Conservation (phyloP, 1,139 yeast genomes). For the Geotrichum bryndzae region DNA sequence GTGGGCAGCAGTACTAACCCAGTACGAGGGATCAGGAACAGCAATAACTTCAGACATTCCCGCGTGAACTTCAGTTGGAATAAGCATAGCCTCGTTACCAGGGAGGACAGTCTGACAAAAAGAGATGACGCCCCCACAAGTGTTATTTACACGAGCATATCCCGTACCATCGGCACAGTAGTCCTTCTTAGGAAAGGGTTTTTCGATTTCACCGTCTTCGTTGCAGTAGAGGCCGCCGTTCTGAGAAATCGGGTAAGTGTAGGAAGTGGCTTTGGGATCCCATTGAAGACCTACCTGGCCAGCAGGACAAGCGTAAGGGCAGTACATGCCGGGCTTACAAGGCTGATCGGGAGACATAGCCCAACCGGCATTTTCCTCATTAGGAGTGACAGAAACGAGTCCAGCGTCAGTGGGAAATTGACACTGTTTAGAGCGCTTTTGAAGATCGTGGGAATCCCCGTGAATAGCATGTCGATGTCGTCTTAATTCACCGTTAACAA, state of each 20-base stretch:
- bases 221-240: constrained; percentile 80
- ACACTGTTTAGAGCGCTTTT: constrained; percentile 42
- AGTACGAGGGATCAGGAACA: constrained; percentile 69
- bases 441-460: background rate
- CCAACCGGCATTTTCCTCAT: constrained; percentile 70
- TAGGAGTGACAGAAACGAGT: constrained; percentile 59
- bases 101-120: constrained; percentile 91
- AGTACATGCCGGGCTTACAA: constrained; percentile 68
- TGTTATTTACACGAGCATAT: constrained; percentile 56
- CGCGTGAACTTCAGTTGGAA: constrained; percentile 62
- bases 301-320: constrained; percentile 86
- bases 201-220: constrained; percentile 58
- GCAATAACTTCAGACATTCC: constrained; percentile 52
- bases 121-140: constrained; percentile 49
- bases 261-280: constrained; percentile 67
- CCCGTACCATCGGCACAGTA: constrained; percentile 73
- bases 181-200: constrained; percentile 51
- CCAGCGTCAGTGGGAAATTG: constrained; percentile 61
- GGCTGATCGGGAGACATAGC: constrained; percentile 74
- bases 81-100: constrained; percentile 89
- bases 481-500: background rate
- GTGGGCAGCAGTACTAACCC: constrained; percentile 70
- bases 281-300: constrained; percentile 72
- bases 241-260: constrained; percentile 77
- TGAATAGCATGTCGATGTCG: constrained; percentile 2